Conservation (phyloP, 2,329 filamentous ascomycete species). For the Aspergillus tubingensis region DNA sequence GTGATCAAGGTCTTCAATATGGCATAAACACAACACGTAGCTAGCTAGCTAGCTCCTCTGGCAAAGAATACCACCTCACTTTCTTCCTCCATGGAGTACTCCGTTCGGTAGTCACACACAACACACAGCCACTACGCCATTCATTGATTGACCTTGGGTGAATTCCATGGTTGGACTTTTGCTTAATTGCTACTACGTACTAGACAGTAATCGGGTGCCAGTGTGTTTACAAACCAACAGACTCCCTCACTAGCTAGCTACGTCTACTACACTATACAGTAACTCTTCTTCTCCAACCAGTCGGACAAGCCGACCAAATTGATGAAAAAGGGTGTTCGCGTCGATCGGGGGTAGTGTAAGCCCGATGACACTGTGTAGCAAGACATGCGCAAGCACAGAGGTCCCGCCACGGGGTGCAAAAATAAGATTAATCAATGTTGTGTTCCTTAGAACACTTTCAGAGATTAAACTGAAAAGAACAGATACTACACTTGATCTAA, state of each 20-base stretch:
- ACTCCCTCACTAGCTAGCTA: background rate
- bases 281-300: conserved; percentile 58
- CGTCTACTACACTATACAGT: background rate
- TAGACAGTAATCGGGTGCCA: too few species aligned
- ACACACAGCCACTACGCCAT: too few species aligned
- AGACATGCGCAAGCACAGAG: conserved; percentile 74
- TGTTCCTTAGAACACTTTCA: conserved; percentile 74
- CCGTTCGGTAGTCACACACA: background rate
- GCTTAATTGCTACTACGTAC: too few species aligned
- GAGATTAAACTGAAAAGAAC: conserved; percentile 97
- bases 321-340: conserved; percentile 68
- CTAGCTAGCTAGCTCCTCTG: too few species aligned
- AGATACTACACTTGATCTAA: conserved; percentile 95
- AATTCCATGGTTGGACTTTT: too few species aligned
- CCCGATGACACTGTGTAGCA: conserved; percentile 70
- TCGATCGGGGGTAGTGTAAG: conserved; percentile 74
- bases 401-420: conserved; percentile 59
- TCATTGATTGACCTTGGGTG: too few species aligned
- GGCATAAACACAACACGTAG: too few species aligned
- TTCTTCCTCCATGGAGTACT: background rate
- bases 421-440: conserved; percentile 82
- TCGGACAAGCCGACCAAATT: conserved; percentile 53
- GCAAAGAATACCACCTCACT: background rate
- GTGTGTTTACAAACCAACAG: too few species aligned
- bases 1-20: too few species aligned